A percentile compares a stretch with the other conserved stretches of the same genome.
Evolutionary conservation across 805 yeast species (phyloP).

Genomic region (Komagataella ulmi): DNA sequence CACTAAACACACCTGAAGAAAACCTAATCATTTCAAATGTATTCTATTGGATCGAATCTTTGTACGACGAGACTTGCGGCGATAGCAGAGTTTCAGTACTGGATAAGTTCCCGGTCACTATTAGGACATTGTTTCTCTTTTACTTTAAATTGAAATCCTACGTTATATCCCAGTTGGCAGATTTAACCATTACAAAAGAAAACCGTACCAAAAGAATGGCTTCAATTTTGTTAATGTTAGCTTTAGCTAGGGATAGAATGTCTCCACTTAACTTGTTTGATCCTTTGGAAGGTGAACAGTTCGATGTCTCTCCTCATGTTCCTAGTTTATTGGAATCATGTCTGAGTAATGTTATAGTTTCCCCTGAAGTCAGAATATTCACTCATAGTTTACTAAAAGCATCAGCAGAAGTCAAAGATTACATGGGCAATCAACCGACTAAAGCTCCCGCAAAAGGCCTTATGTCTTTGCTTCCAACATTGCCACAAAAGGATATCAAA

Average conservation of each 20-base stretch:
- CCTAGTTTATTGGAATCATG: slow-evolving; percentile 85
- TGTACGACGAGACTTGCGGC: slow-evolving; percentile 24
- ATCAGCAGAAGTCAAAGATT: slow-evolving; percentile 17
- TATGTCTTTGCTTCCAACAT: background rate
- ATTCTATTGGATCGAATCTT: slow-evolving; percentile 52
- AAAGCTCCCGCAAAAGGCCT: slow-evolving; percentile 2
- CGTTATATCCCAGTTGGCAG: slow-evolving; percentile 51
- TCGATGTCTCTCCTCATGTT: slow-evolving; percentile 35
- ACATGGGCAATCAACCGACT: slow-evolving; percentile 2
- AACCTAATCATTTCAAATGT: slow-evolving; percentile 52
- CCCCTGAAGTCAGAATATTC: slow-evolving; percentile 70
- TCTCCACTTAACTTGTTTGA: slow-evolving; percentile 31
- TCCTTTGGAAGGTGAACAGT: slow-evolving; percentile 4
- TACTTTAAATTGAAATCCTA: slow-evolving; percentile 56
- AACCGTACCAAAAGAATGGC: slow-evolving; percentile 60
- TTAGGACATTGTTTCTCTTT: slow-evolving; percentile 50
- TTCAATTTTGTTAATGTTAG: slow-evolving; percentile 49
- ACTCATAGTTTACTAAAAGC: slow-evolving; percentile 60
- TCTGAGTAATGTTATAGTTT: slow-evolving; percentile 53
- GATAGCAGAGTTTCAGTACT: slow-evolving; percentile 20
- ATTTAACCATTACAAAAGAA: slow-evolving; percentile 39
- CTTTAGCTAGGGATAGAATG: slow-evolving; percentile 61
- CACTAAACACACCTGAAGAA: slow-evolving; percentile 29
- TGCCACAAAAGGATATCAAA: background rate
- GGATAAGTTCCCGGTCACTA: slow-evolving; percentile 51